A percentile compares a stretch with the other conserved stretches of the same genome.
Evolutionary conservation across 768 basidiomycete species (phyloP).

Genomic region (Tricholoma saponaceum): DNA sequence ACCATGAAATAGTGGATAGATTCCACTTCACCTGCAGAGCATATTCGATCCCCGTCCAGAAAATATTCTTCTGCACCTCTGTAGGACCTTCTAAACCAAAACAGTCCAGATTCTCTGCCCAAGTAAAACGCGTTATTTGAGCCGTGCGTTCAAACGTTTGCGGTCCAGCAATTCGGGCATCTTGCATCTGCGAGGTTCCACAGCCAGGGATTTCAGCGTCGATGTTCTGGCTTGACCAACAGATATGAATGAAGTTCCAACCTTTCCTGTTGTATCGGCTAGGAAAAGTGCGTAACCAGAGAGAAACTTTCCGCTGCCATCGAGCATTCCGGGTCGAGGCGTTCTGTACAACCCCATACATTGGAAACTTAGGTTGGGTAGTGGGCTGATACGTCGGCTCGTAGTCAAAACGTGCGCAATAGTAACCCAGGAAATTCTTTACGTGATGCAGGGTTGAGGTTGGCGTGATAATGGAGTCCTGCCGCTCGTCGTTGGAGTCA

Average conservation of each 20-base stretch:
- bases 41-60: constrained; percentile 64
- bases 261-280: constrained; percentile 14
- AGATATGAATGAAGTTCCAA: constrained; percentile 76
- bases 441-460: constrained; percentile 34
- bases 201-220: constrained; percentile 45
- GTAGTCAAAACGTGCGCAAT: constrained; percentile 55
- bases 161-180: neutral
- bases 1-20: neutral
- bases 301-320: constrained; percentile 39
- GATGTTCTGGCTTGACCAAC: constrained; percentile 60
- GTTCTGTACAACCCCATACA: constrained; percentile 49
- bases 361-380: constrained; percentile 9
- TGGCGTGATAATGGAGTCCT: constrained; percentile 68
- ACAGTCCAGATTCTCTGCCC: constrained; percentile 55
- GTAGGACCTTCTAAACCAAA: constrained; percentile 48
- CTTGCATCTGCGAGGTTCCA: neutral
- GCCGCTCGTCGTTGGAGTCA: constrained; percentile 64
- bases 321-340: constrained; percentile 27
- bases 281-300: constrained; percentile 51
- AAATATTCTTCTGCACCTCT: constrained; percentile 40
- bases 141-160: constrained; percentile 50
- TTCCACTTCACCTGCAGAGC: constrained; percentile 44
- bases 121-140: constrained; percentile 39
- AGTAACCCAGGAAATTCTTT: constrained; percentile 47
- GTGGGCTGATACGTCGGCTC: constrained; percentile 12